Conservation (phyloP, 1,284 basidiomycete species). For the Tylopilus sp. region DNA sequence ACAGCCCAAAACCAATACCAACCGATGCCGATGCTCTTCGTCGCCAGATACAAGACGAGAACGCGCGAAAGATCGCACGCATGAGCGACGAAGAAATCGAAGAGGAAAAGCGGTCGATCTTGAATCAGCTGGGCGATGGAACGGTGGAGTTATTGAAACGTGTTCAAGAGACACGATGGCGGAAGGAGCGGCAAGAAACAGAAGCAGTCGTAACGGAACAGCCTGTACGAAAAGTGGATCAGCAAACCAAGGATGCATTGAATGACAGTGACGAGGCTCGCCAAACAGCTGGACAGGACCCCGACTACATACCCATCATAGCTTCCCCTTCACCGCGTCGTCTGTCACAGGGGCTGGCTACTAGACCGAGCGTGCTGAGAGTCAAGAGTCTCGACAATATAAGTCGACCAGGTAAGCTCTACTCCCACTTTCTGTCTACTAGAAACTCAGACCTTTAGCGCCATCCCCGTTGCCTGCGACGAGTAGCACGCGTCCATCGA, state of each 20-base stretch:
- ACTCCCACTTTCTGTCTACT: conserved; percentile 14
- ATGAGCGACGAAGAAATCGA: conserved; percentile 61
- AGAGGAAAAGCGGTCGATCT: conserved; percentile 58
- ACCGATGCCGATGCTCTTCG: conserved; percentile 32
- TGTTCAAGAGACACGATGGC: conserved; percentile 52
- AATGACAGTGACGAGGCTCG: neutral
- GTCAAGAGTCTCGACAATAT: conserved; percentile 46
- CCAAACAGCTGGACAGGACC: conserved; percentile 2
- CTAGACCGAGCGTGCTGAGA: conserved; percentile 39
- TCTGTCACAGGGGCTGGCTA: conserved; percentile 21
- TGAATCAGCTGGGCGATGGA: conserved; percentile 65
- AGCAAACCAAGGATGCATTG: neutral
- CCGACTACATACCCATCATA: neutral
- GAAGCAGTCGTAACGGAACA: conserved; percentile 9
- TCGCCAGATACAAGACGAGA: conserved; percentile 53
- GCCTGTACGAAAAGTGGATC: neutral
- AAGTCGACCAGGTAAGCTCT: conserved; percentile 25
- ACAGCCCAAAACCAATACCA: conserved; percentile 26
- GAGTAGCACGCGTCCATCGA: conserved; percentile 54
- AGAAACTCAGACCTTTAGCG: conserved; percentile 22
- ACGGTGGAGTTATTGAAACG: conserved; percentile 60
- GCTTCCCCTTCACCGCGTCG: conserved; percentile 28
- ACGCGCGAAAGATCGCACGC: conserved; percentile 49
- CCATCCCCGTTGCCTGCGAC: conserved; percentile 30
- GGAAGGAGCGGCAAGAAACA: conserved; percentile 24